Conservation (phyloP, 1,284 basidiomycete genomes). For the Rhodotorula sp. region DNA sequence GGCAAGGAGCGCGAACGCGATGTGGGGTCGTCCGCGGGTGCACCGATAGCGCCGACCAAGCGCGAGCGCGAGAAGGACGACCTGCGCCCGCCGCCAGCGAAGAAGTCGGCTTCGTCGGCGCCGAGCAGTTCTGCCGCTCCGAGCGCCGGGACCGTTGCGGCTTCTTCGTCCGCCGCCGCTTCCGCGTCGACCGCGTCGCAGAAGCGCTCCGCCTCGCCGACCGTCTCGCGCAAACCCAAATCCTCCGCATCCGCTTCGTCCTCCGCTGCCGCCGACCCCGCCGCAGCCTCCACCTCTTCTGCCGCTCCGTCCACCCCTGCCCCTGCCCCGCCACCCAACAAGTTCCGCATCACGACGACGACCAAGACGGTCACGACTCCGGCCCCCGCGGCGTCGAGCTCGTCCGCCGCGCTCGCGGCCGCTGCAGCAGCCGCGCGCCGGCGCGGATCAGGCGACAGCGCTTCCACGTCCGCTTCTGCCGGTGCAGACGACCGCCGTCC, state of each 20-base stretch:
- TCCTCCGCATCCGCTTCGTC: background rate
- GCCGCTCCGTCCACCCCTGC: background rate
- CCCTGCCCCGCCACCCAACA: background rate
- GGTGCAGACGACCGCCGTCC: background rate
- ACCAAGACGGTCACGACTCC: slow-evolving; percentile 24
- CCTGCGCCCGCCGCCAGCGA: slow-evolving; percentile 7
- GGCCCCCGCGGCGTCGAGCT: background rate
- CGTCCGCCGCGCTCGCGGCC: background rate
- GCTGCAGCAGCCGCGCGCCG: background rate
- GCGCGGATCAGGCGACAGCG: slow-evolving; percentile 4
- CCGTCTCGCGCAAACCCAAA: background rate
- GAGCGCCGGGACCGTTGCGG: background rate
- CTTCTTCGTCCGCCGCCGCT: background rate
- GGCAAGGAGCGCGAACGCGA: background rate
- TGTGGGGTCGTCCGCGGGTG: too few relatives aligned
- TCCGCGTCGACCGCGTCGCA: background rate
- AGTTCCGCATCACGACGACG: slow-evolving; percentile 30
- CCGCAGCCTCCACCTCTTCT: background rate
- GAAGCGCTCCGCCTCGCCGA: slow-evolving; percentile 24
- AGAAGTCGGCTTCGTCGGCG: slow-evolving; percentile 4
- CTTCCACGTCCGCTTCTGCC: background rate
- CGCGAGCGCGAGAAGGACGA: slow-evolving; percentile 18
- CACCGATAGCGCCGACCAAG: background rate
- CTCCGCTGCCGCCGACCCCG: background rate
- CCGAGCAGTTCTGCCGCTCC: too few relatives aligned